phyloP scores from a whole-genome alignment of 108 stramenopile species.

The Nannochloropsis salina region DNA sequence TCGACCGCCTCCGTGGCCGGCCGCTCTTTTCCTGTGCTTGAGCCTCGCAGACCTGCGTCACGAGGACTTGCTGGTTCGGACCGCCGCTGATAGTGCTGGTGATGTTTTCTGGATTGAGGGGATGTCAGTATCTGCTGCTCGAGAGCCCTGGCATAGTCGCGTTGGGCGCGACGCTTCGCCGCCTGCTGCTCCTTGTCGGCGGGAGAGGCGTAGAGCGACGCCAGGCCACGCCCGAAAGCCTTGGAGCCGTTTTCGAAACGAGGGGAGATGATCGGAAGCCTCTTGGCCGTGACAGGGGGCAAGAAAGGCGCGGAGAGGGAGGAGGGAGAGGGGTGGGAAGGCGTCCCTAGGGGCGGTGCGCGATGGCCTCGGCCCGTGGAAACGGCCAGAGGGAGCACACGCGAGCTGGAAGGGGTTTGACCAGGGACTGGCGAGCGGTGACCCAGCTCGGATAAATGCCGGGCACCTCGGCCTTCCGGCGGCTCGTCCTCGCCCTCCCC shows the following conservation, averaged over 20 bases:
- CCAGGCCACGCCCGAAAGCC: not conserved
- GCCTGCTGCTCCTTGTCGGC: not conserved
- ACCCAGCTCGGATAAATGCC: no score
- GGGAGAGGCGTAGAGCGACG: not conserved
- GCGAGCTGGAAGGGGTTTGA: no score
- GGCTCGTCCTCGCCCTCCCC: no score
- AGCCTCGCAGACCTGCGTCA: not conserved
- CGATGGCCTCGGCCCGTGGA: no score
- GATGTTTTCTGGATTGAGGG: not conserved
- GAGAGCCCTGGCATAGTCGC: not conserved
- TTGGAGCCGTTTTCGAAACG: not conserved
- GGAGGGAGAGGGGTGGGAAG: not conserved
- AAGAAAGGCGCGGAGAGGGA: not conserved
- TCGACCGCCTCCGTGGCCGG: not conserved
- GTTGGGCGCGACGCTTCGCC: not conserved
- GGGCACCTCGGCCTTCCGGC: no score
- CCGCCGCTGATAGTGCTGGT: not conserved
- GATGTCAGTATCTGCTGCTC: not conserved
- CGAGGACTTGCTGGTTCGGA: not conserved
- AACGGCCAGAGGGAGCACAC: no score
- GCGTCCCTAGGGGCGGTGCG: no score
- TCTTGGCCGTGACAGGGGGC: not conserved
- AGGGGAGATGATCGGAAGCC: not conserved
- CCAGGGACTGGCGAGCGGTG: no score
- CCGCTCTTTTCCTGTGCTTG: not conserved